Evolutionary conservation across 1,284 basidiomycete species (phyloP).

Genomic region (Rhizoctonia solani): DNA sequence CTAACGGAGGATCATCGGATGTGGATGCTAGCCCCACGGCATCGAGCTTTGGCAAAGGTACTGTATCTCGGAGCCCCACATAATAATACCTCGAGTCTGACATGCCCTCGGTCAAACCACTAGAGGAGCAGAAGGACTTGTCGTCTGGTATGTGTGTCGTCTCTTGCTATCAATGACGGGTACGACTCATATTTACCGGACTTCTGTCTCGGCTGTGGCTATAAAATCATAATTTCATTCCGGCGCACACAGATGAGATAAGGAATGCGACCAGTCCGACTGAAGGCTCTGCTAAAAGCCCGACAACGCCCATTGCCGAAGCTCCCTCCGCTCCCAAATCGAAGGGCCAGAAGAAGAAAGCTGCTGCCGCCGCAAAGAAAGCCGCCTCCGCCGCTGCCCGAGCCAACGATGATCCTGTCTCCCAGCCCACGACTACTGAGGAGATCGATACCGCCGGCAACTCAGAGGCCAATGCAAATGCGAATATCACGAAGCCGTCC

Average conservation of each 20-base stretch:
- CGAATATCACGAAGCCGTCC: too few species aligned
- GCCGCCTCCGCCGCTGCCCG: not conserved
- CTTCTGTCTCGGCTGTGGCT: too few species aligned
- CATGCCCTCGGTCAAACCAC: too few species aligned
- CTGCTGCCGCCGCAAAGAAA: conserved; percentile 11
- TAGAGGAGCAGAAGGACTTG: too few species aligned
- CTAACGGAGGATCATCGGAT: not conserved
- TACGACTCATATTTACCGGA: too few species aligned
- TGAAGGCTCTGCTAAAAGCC: not conserved
- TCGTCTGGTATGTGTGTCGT: too few species aligned
- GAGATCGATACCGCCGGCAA: not conserved
- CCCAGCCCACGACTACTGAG: not conserved
- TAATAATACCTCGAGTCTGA: too few species aligned
- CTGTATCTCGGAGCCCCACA: too few species aligned
- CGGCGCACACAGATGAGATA: not conserved
- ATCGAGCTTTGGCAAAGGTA: not conserved
- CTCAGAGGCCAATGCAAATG: too few species aligned
- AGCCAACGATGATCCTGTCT: not conserved
- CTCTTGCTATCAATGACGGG: too few species aligned
- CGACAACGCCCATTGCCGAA: not conserved
- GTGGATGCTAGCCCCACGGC: not conserved
- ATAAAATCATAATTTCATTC: not conserved
- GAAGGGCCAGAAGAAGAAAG: conserved; percentile 19
- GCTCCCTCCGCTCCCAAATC: not conserved
- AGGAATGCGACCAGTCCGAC: conserved; percentile 3